A percentile compares a stretch with the other conserved stretches of the same genome.
Evolutionary conservation across 306 rosid genomes (phyloP).

Genomic region (Canavalia ensiformis): DNA sequence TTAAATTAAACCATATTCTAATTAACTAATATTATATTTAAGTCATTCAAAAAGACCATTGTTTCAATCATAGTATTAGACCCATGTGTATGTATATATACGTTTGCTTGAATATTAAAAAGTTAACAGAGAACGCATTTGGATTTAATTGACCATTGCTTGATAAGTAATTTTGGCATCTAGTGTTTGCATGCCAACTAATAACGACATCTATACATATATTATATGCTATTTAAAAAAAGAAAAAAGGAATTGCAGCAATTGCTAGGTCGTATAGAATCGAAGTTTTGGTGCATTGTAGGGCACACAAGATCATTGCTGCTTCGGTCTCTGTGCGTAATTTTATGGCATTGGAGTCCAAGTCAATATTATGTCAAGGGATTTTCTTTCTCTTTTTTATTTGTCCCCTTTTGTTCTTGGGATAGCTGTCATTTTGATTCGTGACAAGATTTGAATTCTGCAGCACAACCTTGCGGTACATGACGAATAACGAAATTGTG

Average conservation of each 20-base stretch:
- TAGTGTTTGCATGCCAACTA: conserved; percentile 22
- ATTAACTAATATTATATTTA: too few species aligned
- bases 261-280: too few species aligned
- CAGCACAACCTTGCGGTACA: neutral
- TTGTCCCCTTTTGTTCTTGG: neutral
- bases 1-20: too few species aligned
- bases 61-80: conserved; percentile 24
- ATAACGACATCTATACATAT: neutral
- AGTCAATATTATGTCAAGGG: conserved; percentile 24
- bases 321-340: neutral
- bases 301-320: neutral
- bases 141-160: conserved; percentile 23
- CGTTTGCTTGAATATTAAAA: conserved; percentile 9
- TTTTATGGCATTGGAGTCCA: conserved; percentile 8
- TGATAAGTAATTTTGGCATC: conserved; percentile 35
- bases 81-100: neutral
- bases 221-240: neutral
- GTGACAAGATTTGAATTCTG: neutral
- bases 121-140: conserved; percentile 1
- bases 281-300: neutral
- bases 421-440: neutral
- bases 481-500: conserved; percentile 33
- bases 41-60: neutral
- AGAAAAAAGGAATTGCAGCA: neutral
- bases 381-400: neutral